Base-by-base conservation (phyloP, 768 basidiomycete species). In the Suillus cothurnatus region DNA sequence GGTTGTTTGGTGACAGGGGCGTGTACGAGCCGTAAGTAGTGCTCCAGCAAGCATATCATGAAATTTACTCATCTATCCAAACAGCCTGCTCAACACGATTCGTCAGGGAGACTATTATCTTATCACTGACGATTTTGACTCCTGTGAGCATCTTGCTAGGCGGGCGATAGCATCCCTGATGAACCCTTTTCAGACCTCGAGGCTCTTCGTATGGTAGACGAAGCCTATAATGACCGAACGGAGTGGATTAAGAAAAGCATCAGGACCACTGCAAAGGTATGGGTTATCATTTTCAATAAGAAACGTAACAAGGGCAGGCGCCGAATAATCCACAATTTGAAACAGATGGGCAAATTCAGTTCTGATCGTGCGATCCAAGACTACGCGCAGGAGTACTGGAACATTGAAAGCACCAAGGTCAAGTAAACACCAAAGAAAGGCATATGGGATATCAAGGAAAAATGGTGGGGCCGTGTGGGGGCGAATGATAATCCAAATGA, bases 231-330 rank as follows among this genome's bases (percentile, higher is more conserved):
- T 52, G 91, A 99, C 73, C 87, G 84, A 64, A 85, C 88, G 0
- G 90, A 92, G 68, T 99, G 97, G 97, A 86, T 89, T 76, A 93
- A 94, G 81, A 97, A 96, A 81, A 91, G 89, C 21, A 94, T 95
- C 75, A 78, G 83, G 53, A 95, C 94, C 17, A 88, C 89, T 6
- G 91, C 91, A 41, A 92, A 91, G 83, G 88, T 87, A 64, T 62
- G 17, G 21, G 6, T 39, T 58, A 23, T 58, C 15, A 32, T 41
- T 59, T 59, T 59, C 19, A 52, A 31, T 41, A 41, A 28, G 12
- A 41, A 47, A 38, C 59, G 19, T 32, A n/a, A n/a, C n/a, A n/a
- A n/a, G n/a, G n/a, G 21, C 59, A 21, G 31, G 28, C 38, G 3
- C 11, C 8, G 11, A 31, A 11, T 71, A 47, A 45, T 64, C 68